These are phyloP conservation scores for Thalia dealbata DNA, from an alignment of 176 grass and related monocot genomes.

Conservation along the genomic window DNA sequence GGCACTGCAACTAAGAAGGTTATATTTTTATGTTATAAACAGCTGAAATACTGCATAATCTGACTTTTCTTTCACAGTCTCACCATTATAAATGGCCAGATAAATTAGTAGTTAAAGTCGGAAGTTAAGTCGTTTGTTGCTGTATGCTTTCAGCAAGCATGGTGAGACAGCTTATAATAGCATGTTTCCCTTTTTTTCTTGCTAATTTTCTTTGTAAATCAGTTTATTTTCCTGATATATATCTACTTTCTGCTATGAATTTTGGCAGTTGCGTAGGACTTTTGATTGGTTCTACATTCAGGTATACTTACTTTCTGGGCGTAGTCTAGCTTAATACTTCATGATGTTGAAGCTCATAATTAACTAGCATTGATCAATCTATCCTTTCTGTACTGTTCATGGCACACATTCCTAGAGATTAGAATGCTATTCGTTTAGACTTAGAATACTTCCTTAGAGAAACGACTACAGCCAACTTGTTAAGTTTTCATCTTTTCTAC, in stretches of 20 bases:
- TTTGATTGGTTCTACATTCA: constrained; percentile 69
- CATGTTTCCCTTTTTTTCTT: neutral
- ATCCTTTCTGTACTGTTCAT: neutral
- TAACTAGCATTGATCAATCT: neutral
- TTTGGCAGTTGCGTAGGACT: constrained; percentile 58
- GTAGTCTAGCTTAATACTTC: neutral
- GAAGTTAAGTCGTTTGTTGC: neutral
- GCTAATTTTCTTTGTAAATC: neutral
- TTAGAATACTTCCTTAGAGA: neutral
- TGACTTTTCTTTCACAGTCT: neutral
- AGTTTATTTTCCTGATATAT: neutral
- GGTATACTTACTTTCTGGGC: constrained; percentile 28
- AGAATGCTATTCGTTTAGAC: neutral
- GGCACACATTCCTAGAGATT: neutral
- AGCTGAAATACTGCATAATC: neutral
- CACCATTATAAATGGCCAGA: neutral
- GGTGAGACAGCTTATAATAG: neutral
- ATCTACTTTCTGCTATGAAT: neutral
- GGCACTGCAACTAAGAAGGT: neutral
- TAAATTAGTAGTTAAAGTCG: neutral
- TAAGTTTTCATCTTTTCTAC: neutral
- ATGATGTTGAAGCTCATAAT: neutral
- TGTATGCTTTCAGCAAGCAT: neutral
- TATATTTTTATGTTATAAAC: neutral
- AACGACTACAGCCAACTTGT: neutral